These are phyloP conservation scores for Amylocystis lapponica DNA, from an alignment of 768 basidiomycete species.

Conservation along the genomic window DNA sequence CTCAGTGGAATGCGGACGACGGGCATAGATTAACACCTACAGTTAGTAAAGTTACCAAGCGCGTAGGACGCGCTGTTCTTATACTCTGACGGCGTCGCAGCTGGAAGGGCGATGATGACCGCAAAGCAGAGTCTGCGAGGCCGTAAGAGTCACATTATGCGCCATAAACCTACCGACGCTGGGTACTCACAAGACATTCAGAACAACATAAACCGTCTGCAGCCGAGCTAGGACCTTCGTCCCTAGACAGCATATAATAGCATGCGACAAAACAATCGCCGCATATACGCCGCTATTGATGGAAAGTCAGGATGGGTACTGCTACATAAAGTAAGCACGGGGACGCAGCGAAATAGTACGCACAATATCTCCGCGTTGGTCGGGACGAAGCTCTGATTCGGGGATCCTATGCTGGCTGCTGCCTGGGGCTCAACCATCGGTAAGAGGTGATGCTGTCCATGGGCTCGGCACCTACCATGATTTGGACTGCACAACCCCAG, in stretches of 20 bases:
- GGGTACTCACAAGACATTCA: conserved; percentile 58
- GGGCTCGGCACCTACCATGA: conserved; percentile 47
- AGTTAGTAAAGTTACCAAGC: conserved; percentile 34
- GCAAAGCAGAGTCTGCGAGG: conserved; percentile 48
- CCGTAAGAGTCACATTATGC: too few species aligned
- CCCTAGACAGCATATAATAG: conserved; percentile 58
- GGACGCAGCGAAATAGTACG: too few species aligned
- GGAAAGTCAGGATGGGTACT: not conserved
- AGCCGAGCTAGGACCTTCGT: conserved; percentile 61
- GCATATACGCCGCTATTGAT: conserved; percentile 56
- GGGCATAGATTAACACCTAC: conserved; percentile 11
- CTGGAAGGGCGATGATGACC: conserved; percentile 52
- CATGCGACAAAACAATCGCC: conserved; percentile 57
- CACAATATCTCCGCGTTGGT: conserved; percentile 42
- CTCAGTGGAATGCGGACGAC: not conserved
- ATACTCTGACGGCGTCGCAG: conserved; percentile 32
- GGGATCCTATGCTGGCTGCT: conserved; percentile 48
- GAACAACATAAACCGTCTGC: conserved; percentile 63
- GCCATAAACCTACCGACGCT: not conserved
- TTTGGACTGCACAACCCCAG: conserved; percentile 56
- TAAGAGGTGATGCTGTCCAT: too few species aligned
- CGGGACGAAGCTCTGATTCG: conserved; percentile 29
- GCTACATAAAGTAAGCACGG: not conserved
- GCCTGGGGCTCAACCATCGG: conserved; percentile 36
- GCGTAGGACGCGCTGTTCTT: conserved; percentile 35